phyloP scores from a whole-genome alignment of 257 asterid genomes.

The Solanum microdontum region DNA sequence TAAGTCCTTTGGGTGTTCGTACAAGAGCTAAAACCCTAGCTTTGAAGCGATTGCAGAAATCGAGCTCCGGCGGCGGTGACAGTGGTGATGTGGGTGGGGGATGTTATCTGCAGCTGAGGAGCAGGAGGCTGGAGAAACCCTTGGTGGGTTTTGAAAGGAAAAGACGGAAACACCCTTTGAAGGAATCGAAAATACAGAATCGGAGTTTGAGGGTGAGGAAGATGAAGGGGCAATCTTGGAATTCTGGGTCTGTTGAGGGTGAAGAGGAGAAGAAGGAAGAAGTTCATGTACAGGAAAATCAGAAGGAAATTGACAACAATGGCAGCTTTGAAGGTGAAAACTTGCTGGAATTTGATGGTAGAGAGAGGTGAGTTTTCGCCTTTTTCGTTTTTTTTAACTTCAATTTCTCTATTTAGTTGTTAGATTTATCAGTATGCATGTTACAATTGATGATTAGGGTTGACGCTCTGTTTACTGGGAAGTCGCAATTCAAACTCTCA shows the following conservation, averaged over 20 bases:
- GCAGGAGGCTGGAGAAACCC: constrained; percentile 12
- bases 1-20: constrained; percentile 15
- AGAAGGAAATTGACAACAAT: background rate
- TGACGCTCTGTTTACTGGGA: background rate
- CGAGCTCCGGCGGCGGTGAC: background rate
- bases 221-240: background rate
- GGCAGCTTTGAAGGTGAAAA: constrained; percentile 14
- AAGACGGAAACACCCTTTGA: constrained; percentile 5
- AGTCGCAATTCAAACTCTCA: background rate
- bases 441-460: background rate
- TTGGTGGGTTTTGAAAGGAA: background rate
- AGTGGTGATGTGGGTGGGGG: constrained; percentile 1
- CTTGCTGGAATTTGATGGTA: constrained; percentile 14
- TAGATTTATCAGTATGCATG: background rate
- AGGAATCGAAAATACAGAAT: background rate
- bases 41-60: constrained; percentile 13
- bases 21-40: constrained; percentile 31
- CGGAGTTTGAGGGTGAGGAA: background rate
- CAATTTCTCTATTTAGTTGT: background rate
- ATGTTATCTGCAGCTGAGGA: constrained; percentile 23
- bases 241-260: background rate
- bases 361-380: constrained; percentile 14
- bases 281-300: background rate
- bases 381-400: background rate
- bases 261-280: background rate